Evolutionary conservation across 768 basidiomycete species (phyloP), one percentile per base, ranked within the genome.

Genomic region (Boletus eberwhitei): DNA sequence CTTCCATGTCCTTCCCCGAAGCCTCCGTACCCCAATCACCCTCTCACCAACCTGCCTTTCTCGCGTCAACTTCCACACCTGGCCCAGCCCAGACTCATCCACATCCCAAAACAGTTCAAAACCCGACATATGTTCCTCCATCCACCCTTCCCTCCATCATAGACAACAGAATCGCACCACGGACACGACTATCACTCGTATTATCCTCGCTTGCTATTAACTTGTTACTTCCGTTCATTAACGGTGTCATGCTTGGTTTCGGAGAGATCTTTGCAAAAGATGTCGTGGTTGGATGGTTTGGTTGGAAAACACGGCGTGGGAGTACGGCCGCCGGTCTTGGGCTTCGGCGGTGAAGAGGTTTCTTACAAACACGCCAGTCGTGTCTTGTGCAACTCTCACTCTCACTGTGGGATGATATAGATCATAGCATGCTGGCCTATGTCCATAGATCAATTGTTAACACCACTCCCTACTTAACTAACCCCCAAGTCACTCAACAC

Each of bases 221-320:
- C 68, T 68, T 96, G 57, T 67, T 89, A 1, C 77, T 96, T 37
- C 93, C 93, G 0, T 96, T 96, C 70, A 80, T 96, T 9, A 96
- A 95, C 59, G 93, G 93, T 19, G 89, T 96, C 54, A 96, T 96
- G 93, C 83, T 94, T 48, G 93, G 93, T n/a, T 94, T 95, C 66
- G 93, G 93, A 38, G 93, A 96, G 71, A 88, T 96, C 47, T 93
- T 94, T 66, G 93, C 88, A 35, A 88, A 88, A 71, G 82, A 87
- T 42, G 78, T 89, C n/a, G 68, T 90, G 17, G 71, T 88, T 17
- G 67, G 71, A 8, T 79, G 78, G 78, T 66, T 79, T 39, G 78
- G 78, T 36, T 79, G 76, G 75, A 73, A 68, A 59, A 42, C 51
- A 2, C 63, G 59, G 16, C 55, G n/a, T n/a, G 67, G 71, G 31